These are phyloP conservation scores for Aspergillus uvarum DNA, from an alignment of 2,329 filamentous ascomycete genomes.

Conservation along the genomic window DNA sequence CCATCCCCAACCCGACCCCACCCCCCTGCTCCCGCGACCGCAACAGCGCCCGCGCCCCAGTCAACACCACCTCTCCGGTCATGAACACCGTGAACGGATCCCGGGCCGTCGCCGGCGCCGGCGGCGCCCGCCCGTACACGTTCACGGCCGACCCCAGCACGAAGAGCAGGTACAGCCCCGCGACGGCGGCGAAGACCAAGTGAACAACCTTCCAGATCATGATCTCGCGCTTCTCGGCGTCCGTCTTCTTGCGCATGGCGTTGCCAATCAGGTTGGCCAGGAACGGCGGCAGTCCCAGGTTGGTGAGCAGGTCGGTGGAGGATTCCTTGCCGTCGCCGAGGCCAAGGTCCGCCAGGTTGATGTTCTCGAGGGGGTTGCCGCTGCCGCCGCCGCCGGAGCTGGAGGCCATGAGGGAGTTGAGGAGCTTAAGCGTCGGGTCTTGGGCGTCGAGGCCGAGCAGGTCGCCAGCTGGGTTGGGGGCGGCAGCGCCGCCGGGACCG, in stretches of 20 bases:
- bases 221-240: constrained; percentile 36
- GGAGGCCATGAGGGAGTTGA: constrained; percentile 38
- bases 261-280: constrained; percentile 42
- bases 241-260: constrained; percentile 38
- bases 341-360: neutral
- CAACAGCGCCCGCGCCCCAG: constrained; percentile 35
- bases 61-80: constrained; percentile 48
- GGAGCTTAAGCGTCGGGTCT: constrained; percentile 39
- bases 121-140: constrained; percentile 41
- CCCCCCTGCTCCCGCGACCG: constrained; percentile 26
- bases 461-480: neutral
- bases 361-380: neutral
- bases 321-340: neutral
- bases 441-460: constrained; percentile 9
- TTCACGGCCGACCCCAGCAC: constrained; percentile 37
- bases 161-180: constrained; percentile 54
- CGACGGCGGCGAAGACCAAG: constrained; percentile 55
- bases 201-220: constrained; percentile 59
- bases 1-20: constrained; percentile 27
- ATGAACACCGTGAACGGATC: constrained; percentile 49
- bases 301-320: constrained; percentile 32
- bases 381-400: constrained; percentile 24
- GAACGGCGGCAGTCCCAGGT: constrained; percentile 46
- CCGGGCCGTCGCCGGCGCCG: constrained; percentile 46
- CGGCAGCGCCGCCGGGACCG: constrained; percentile 15